Evolutionary conservation across 2,329 filamentous ascomycete genomes (phyloP), one percentile per base, ranked within the genome.

Genomic region (Sclerotinia subarctica): DNA sequence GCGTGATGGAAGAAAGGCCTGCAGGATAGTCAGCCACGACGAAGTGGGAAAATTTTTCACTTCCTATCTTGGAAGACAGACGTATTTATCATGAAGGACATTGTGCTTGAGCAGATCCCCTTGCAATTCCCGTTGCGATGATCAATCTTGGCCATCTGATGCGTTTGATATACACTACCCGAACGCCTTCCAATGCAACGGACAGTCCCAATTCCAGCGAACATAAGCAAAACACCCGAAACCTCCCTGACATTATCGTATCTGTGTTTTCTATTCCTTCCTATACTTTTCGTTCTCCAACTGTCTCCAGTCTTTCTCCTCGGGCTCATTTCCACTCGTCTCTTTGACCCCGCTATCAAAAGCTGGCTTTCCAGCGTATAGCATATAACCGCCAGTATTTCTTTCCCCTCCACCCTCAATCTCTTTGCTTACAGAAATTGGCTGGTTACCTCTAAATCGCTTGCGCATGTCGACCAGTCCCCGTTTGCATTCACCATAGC

Each of bases 391-490:
- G 67, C 69, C 57, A 69, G 68, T 68, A 69, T 72, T 59, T 70
- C 73, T 49, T 72, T 75, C 66, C 82, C 82, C 83, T 15, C 82
- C 81, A 35, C 82, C 81, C 73, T 92, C 88, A 68, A 86, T 79
- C 72, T 89, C 84, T 76, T 88, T 84, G 74, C 88, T 81, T 69
- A 83, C 80, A 32, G 87, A 84, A 72, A 96, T 89, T 66, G 95
- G 93, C 78, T 93, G 88, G 82, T 98, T 98, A 69, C 95, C 95
- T 67, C 95, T 88, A 81, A 99, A 98, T 46, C 95, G 90, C 82
- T 98, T 98, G 79, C 95, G 92, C 95, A 99, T 99, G 79, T 99
- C 95, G 74, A 98, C 91, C 88, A 96, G 88, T 72, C 95, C 95
- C 72, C 94, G 91, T 77, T 96, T 96, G 86, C 95, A 99, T 78